Evolutionary conservation across 805 yeast species (phyloP), one percentile per base, ranked within the genome.

Genomic region (Nakazawaea wickerhamii): DNA sequence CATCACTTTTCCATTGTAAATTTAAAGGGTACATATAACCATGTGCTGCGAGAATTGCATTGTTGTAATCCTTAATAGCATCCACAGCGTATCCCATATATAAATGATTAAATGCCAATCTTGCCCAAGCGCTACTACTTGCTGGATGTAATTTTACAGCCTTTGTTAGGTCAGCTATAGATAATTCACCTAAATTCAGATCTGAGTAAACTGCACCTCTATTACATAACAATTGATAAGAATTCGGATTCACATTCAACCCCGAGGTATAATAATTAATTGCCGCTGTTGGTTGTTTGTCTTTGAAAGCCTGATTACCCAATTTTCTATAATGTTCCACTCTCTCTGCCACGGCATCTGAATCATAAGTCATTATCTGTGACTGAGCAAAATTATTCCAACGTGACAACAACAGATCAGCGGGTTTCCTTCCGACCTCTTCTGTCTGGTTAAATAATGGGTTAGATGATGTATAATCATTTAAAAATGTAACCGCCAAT

Each of bases 201-300:
- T 60, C 58, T 19, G 65, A 61, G 42, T 59, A 60, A 9, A 65
- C 61, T 2, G 72, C 71, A 3, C 70, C 70, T 43, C 75, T 54
- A 49, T 65, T 66, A 19, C 66, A 63, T 27, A 62, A 58, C 6
- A 68, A 37, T 3, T 64, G 55, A 39, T 56, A 55, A 19, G 63
- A 56, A 4, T 48, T 39, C 18, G 70, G 68, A 28, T 62, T 64
- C 5, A 52, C 38, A 9, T 48, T 44, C 3, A 69, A 38, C 5
- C 67, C 70, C 41, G 60, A 58, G 0, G 73, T 64, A 47, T 66
- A 68, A 33, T 48, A 55, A 15, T 60, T 54, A 20, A 68, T 41
- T 4, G 73, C 71, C 2, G 54, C 58, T 4, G 61, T 58, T 36
- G 49, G 57, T 42, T 57, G 57, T 7, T 48, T 48, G 5, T 37